Evolutionary conservation across 495 filamentous ascomycete species (phyloP).

Genomic region (Bombardia bombarda): DNA sequence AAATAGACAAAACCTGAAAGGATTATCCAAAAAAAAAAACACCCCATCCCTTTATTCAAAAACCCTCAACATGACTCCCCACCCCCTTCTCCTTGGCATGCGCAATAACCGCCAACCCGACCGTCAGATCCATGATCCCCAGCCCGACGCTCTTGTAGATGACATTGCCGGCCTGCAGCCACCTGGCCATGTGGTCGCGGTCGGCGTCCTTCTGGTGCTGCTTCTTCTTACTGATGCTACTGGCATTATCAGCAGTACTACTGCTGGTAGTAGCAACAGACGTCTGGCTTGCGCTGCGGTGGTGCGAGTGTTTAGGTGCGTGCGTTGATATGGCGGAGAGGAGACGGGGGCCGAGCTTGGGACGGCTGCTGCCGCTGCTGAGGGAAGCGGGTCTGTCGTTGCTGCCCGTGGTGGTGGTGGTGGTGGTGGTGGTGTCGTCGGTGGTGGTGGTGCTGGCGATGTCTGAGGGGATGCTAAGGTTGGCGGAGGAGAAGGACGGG

Average conservation of each 20-base stretch:
- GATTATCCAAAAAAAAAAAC: too few relatives aligned
- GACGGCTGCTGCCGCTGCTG: too few relatives aligned
- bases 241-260: not conserved
- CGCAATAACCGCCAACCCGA: slow-evolving; percentile 66
- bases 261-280: not conserved
- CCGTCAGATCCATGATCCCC: slow-evolving; percentile 71
- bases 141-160: slow-evolving; percentile 79
- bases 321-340: too few relatives aligned
- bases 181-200: slow-evolving; percentile 54
- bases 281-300: too few relatives aligned
- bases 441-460: too few relatives aligned
- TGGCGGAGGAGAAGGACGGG: not conserved
- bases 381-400: too few relatives aligned
- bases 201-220: slow-evolving; percentile 23
- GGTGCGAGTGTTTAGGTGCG: too few relatives aligned
- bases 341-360: too few relatives aligned
- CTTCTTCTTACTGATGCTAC: not conserved
- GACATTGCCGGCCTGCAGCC: slow-evolving; percentile 76
- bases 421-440: too few relatives aligned
- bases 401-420: too few relatives aligned
- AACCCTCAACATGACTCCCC: slow-evolving; percentile 64
- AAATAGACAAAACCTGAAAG: too few relatives aligned
- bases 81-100: slow-evolving; percentile 65
- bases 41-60: too few relatives aligned
- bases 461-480: not conserved